Percentiles rank a stretch among this genome's conserved stretches.
Conservation (phyloP, 2,329 filamentous ascomycete species). For the Aspergillus texensis region DNA sequence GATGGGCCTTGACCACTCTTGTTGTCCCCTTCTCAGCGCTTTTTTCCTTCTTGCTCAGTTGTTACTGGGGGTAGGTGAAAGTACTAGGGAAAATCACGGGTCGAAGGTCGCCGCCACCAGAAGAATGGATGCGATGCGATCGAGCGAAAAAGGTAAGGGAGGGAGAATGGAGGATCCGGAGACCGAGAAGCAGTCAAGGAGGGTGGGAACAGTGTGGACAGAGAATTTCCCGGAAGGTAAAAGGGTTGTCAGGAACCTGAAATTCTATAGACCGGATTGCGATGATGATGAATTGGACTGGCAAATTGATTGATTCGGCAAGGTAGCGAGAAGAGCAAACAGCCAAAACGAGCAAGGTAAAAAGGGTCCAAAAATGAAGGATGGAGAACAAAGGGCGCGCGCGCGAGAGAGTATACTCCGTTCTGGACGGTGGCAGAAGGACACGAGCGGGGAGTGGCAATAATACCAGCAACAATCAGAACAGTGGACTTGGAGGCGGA, state of each 20-base stretch:
- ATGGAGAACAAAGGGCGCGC: background rate
- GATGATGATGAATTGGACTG: background rate
- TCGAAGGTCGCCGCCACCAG: constrained; percentile 14
- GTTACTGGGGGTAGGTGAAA: background rate
- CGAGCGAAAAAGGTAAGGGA: background rate
- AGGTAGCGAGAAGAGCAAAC: background rate
- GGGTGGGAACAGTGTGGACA: background rate
- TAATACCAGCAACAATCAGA: constrained; percentile 2
- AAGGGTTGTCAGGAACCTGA: background rate
- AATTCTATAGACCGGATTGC: background rate
- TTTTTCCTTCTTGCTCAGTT: background rate
- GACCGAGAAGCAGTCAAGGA: background rate
- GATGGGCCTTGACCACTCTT: background rate
- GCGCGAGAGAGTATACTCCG: background rate
- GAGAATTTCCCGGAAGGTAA: constrained; percentile 11
- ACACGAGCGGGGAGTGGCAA: constrained; percentile 14
- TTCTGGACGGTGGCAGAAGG: background rate
- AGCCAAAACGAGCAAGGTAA: background rate
- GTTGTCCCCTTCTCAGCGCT: background rate
- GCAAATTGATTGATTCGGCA: background rate
- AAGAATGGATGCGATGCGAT: constrained; percentile 12
- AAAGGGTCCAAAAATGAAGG: background rate
- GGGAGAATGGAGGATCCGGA: background rate
- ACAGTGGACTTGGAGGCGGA: background rate
- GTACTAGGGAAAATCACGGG: constrained; percentile 1